Base-by-base conservation (phyloP, 2,329 filamentous ascomycete genomes). In the Hypoxylon sp. region DNA sequence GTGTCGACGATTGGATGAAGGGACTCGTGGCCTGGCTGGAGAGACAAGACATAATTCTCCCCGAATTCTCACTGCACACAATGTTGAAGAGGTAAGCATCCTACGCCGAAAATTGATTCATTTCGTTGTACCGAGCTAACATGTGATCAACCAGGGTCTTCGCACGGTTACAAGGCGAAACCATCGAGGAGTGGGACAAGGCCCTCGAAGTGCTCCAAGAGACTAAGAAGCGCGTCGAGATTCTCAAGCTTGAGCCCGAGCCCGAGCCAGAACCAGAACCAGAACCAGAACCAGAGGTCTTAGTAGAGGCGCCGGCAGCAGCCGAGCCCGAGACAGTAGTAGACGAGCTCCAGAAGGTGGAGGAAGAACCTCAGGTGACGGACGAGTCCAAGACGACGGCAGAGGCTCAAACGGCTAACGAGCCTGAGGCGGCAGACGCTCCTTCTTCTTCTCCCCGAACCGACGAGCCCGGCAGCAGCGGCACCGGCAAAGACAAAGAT, bases 81-180 rank as follows among this genome's bases (percentile, higher is more conserved):
- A 53, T 61, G 45, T n/a, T 68, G n/a, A 62, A 56, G 48, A 65
- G 52, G 65, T 68, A 65, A 53, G 61, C 32, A 6, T 14, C 19
- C 23, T 19, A n/a, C 21, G 8, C 30, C n/a, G 23, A 19, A 39
- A 12, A 16, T 29, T 12, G 3, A n/a, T 46, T 5, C 25, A 3
- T 7, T 30, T 48, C 3, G 2, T n/a, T 5, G n/a, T 39, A 54
- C 27, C 0, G 23, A 30, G 37, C 61, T 67, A 56, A 67, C 52
- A 29, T 12, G 14, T 30, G 3, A 8, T 19, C 5, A 12, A n/a
- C 11, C 12, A 68, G 65, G 23, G 58, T 65, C 37, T 53, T 62
- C 34, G 41, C 34, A 12, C 58, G 52, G 5, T 25, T 68, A 12
- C 54, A 59, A 32, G 59, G 59, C 54, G 50, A 59, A 19, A 4